Evolutionary conservation across 371 early-diverging fungal genomes (phyloP), one percentile per base, ranked within the genome.

Genomic region (Rhizopus arrhizus): DNA sequence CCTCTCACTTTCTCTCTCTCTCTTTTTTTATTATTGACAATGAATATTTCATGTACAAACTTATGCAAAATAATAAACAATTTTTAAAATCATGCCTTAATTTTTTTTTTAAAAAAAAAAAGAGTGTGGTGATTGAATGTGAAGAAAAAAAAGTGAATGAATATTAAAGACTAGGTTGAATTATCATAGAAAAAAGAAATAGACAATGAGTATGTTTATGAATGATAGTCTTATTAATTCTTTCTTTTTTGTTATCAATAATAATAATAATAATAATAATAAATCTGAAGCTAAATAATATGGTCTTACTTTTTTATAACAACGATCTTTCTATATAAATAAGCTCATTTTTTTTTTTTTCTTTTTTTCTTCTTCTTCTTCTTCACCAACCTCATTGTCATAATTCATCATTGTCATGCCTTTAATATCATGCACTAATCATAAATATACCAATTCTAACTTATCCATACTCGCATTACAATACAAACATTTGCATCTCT

Each of bases 11-110:
- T 8, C 6, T 38, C 40, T 13, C 8, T 38, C 40, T 38, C 11
- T 38, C 13, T 38, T 8, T 11, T 38, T 8, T 11, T 11, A 38
- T 38, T 8, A 38, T 11, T 38, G 40, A 11, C 40, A 38, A 38
- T 38, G 22, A 22, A 22, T 22, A 22, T 22, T 22, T 22, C 22
- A 22, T 22, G 22, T 22, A 22, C 22, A 22, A 22, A 22, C 22
- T 87, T 35, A 73, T 74, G 57, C 85, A 88, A 67, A 93, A 93
- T 69, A 68, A 69, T 5, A 78, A 80, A 64, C 85, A 85, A 54
- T 91, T 85, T 69, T 81, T 85, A 61, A 89, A 92, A 8, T 88
- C 90, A 6, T 87, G 87, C 31, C 2, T 22, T 22, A 22, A 1
- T 22, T 22, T 22, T 22, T 22, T 22, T 22, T 22, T 22, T 1